Evolutionary conservation across 2,329 filamentous ascomycete species (phyloP).

Genomic region (Paramyrothecium sp.): DNA sequence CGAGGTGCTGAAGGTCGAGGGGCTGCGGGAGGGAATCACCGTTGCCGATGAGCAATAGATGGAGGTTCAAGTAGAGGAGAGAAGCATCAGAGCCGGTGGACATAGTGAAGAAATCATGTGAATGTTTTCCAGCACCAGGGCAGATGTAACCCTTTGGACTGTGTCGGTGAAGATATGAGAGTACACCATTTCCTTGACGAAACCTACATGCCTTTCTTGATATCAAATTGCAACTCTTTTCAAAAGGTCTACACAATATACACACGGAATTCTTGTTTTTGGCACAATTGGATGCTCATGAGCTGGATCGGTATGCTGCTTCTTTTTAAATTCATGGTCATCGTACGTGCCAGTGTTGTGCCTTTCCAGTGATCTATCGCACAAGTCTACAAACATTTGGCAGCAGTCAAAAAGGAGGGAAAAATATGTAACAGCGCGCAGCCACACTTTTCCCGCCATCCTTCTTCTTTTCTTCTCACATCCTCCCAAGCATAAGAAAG

Average conservation of each 20-base stretch:
- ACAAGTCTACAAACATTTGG: constrained; percentile 12
- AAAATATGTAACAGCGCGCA: not conserved
- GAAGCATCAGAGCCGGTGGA: not conserved
- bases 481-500: not conserved
- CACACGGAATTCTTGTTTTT: not conserved
- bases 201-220: not conserved
- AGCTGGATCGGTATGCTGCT: not conserved
- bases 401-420: constrained; percentile 19
- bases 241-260: no score
- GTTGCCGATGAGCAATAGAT: constrained; percentile 64
- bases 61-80: not conserved
- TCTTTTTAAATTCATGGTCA: not conserved
- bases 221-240: not conserved
- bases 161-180: not conserved
- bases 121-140: not conserved
- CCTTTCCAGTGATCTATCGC: constrained; percentile 10
- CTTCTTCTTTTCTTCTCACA: not conserved
- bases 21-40: constrained; percentile 75
- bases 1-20: constrained; percentile 84
- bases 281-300: not conserved
- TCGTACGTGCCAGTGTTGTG: constrained; percentile 19
- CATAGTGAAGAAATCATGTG: not conserved
- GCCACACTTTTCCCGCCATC: not conserved
- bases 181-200: constrained; percentile 1
- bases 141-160: not conserved